A percentile compares a stretch with the other conserved stretches of the same genome.
Conservation (phyloP, 768 basidiomycete species). For the Lactifluus echinatus region DNA sequence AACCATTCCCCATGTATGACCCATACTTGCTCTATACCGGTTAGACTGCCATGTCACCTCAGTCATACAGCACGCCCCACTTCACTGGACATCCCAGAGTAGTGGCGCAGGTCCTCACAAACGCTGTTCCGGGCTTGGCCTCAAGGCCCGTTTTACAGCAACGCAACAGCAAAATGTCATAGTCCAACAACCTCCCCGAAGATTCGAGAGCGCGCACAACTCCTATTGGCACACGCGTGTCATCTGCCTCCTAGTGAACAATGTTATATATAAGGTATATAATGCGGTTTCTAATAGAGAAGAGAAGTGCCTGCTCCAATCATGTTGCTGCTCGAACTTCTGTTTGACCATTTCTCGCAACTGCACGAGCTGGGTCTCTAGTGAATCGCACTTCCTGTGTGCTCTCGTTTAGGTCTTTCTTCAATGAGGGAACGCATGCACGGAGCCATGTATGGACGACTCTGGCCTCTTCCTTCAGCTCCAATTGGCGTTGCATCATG, state of each 20-base stretch:
- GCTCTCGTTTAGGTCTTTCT: neutral
- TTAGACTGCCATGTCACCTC: no score
- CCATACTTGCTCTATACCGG: no score
- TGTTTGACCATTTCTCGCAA: slow-evolving; percentile 30
- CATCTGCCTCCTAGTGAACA: neutral
- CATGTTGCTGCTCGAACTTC: neutral
- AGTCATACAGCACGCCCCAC: no score
- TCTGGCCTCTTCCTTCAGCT: slow-evolving; percentile 62
- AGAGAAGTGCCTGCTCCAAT: slow-evolving; percentile 16
- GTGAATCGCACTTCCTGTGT: slow-evolving; percentile 60
- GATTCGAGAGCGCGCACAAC: neutral
- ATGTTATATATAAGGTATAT: neutral
- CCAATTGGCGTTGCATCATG: slow-evolving; percentile 75
- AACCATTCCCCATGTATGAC: no score
- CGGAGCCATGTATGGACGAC: slow-evolving; percentile 63
- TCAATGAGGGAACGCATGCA: slow-evolving; percentile 8
- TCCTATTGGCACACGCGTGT: neutral
- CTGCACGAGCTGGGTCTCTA: slow-evolving; percentile 55
- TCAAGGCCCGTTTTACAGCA: no score
- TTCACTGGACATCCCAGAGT: no score
- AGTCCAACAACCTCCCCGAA: neutral
- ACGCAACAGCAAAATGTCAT: neutral
- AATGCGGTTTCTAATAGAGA: neutral
- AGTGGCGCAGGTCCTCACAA: no score
- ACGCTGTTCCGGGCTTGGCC: no score